Base-by-base conservation (phyloP, 495 filamentous ascomycete species). In the Aspergillus steynii region DNA sequence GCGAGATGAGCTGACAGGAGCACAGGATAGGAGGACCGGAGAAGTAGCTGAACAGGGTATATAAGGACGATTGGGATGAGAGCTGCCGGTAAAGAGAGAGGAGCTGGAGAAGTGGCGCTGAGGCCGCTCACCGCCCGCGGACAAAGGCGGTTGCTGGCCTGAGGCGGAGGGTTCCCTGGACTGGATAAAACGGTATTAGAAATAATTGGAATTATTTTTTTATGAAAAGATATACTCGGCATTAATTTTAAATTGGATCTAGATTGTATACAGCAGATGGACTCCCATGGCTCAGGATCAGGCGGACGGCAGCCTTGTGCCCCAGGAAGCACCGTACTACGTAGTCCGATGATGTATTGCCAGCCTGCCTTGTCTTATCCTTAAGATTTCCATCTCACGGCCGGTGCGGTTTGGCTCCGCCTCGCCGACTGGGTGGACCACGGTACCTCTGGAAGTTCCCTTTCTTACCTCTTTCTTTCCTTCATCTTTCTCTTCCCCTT, bases 381-480 rank as follows among this genome's bases (percentile, higher is more conserved):
- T 20, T 20, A 20, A 20, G 20, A 20, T 20, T 20, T 20, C 20
- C 14, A 49, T 49, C 47, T 49, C 47, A 49, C 47, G 15, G n/a
- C 15, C 8, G 8, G 25, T 50, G 49, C 37, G 55, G 29, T 14
- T 20, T 4, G 27, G 42, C 27, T 58, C 45, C 55, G 45, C 55
- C 46, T 58, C 55, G 42, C 47, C 55, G 27, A 28, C 31, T 28
- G 5, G 48, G 49, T 53, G 57, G 58, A 52, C 50, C 50, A 52
- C 45, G 52, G 50, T 29, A n/a, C 48, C 27, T 34, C 48, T 50
- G 28, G 37, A 50, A 2, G 20, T 32, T 29, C 5, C 53, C 31
- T 51, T 51, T 42, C n/a, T 29, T 42, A 37, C 37, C 20, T 26
- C 50, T 7, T 37, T 47, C 27, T 48, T 46, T 75, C 71, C 10